Evolutionary conservation across 1,284 basidiomycete species (phyloP), one percentile per base, ranked within the genome.

Genomic region (Trametes polyzona): DNA sequence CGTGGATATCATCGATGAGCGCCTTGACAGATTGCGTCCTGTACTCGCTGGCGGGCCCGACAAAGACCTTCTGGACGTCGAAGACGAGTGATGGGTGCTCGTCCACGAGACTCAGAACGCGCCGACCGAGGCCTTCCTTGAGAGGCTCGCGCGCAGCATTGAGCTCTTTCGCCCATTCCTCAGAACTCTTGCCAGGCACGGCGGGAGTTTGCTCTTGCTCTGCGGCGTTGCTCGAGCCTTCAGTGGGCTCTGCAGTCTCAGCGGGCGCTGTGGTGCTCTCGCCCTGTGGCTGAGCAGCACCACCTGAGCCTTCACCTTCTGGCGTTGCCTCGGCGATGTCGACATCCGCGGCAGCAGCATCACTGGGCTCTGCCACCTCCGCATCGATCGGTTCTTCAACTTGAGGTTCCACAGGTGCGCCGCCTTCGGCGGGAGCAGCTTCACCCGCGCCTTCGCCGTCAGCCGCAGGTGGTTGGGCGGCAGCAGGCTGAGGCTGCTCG

Each of bases 21-120:
- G 83, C 78, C 37, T 79, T 80, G 43, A 90, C 79, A 12, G 87
- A 83, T 61, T 84, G 74, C 35, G 81, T 76, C 63, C 88, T 86
- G 65, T 87, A 82, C 29, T 78, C 79, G 46, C 81, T 83, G 39
- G 78, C 75, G 2, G 83, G 76, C 24, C 86, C 85, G 51, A 89
- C 81, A 72, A 96, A 94, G 11, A 90, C 89, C 29, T 82, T 81
- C 65, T 92, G 88, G 47, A 97, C 83, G 68, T 98, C 95, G 68
- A 97, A 97, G 44, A 98, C 88, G 41, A 98, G 82, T 6, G 89
- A 87, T 8, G 91, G 86, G 65, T 95, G 90, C 59, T 90, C 85
- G 69, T 98, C 96, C 43, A 96, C 88, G 26, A 99, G 80, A 11
- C 80, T 76, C 40, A 99, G 77, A 0, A 92, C 86, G 36, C 85